A percentile compares a stretch with the other conserved stretches of the same genome.
Conservation (phyloP, 1,284 basidiomycete genomes). For the Rhodofomes roseus region DNA sequence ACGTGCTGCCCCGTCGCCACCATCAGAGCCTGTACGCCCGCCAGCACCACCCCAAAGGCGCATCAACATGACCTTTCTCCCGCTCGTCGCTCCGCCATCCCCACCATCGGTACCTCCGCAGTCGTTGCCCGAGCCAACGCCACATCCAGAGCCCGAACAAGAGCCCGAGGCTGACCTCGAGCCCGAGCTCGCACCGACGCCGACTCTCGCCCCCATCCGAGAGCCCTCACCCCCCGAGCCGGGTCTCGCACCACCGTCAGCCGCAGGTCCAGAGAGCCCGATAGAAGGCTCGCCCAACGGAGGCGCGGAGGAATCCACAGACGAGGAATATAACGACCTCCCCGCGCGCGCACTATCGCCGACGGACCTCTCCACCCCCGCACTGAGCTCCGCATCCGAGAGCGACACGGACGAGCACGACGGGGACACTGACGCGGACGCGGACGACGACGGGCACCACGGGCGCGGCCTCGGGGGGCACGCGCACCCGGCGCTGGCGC, state of each 20-base stretch:
- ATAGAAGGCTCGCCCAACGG: not conserved
- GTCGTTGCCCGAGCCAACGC: not conserved
- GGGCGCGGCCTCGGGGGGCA: not conserved
- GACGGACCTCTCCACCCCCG: not conserved
- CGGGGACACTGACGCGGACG: conserved; percentile 15
- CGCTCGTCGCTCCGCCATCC: conserved; percentile 16
- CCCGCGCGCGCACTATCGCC: conserved; percentile 1
- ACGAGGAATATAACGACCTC: not conserved
- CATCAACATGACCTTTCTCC: conserved; percentile 29
- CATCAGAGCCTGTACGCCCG: conserved; percentile 1
- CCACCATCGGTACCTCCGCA: not conserved
- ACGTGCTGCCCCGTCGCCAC: conserved; percentile 8
- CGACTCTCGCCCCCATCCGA: not conserved
- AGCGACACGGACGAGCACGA: conserved; percentile 27
- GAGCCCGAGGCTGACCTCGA: conserved; percentile 2
- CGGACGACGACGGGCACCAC: conserved; percentile 2
- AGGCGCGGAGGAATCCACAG: not conserved
- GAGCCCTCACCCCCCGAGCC: not conserved
- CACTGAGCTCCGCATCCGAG: conserved; percentile 11
- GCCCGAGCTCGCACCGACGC: conserved; percentile 2
- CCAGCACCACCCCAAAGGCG: conserved; percentile 16
- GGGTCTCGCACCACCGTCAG: not conserved
- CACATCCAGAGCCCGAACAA: not conserved
- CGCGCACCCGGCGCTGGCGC: conserved; percentile 3
- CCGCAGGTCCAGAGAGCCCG: not conserved